Evolutionary conservation across 2,329 filamentous ascomycete species (phyloP), one percentile per base, ranked within the genome.

Genomic region (Nothopassalora personata): DNA sequence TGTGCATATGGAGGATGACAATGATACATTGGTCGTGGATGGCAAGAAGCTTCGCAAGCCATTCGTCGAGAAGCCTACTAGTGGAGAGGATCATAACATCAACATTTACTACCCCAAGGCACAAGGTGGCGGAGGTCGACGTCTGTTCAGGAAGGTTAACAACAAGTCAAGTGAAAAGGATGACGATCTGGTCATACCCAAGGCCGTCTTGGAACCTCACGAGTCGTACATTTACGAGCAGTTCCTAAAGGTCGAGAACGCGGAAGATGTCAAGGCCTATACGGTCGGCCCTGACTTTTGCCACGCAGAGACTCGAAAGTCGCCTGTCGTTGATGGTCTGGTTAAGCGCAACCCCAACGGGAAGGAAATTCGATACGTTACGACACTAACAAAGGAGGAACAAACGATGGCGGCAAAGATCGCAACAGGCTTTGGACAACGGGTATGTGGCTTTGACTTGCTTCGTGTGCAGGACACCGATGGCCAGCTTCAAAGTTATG

Each of bases 111-210:
- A 95, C 70, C 90, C 93, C 23, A 89, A 87, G 62, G 88, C 90
- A 46, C 84, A 89, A 51, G 91, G 92, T 4, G 92, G 93, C 51
- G 94, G 94, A 60, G 95, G 91, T 28, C 84, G 95, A 59, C 90
- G 93, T 66, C 83, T 99, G 3, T 99, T 99, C 76, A 84, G 94
- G 59, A 99, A 99, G 75, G 90, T 99, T 68, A 95, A 95, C 69
- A 99, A 99, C 81, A 99, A 99, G 77, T 97, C 93, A 74, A 97
- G 93, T 1, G 95, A 99, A 73, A 96, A 88, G 70, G 88, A 97
- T 60, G 83, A 88, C 15, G 86, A 86, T 10, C 81, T 99, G 60
- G 84, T 78, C 15, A 76, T 89, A 18, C 94, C 94, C 10, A 82
- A 92, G 39, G 91, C 87, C 54, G 88, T 97, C 61, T 88, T 88